Conservation (phyloP, 345 rosid genomes). For the Rhodamnia rubescens region DNA sequence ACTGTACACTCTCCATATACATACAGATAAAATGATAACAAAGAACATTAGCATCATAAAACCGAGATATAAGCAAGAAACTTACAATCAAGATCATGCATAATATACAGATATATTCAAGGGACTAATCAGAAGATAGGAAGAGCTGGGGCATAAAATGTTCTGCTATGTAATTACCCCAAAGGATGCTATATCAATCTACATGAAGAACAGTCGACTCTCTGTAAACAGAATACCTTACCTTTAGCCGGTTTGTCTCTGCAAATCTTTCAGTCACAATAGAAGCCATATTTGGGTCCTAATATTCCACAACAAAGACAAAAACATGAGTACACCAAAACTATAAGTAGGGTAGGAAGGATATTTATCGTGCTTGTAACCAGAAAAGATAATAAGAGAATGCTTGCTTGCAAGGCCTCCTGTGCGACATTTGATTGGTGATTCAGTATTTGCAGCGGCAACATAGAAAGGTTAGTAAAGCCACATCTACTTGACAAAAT, state of each 20-base stretch:
- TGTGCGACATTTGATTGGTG: not conserved
- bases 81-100: not conserved
- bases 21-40: not conserved
- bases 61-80: not conserved
- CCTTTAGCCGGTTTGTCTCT: conserved; percentile 42
- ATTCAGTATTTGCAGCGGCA: not conserved
- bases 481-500: not conserved
- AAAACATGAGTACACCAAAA: not conserved
- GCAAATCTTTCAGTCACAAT: conserved; percentile 62
- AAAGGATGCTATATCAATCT: not conserved
- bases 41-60: not conserved
- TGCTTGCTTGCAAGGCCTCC: not conserved
- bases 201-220: not conserved
- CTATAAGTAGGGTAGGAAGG: not conserved
- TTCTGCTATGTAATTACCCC: not conserved
- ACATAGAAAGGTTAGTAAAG: not conserved
- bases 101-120: not conserved
- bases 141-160: not conserved
- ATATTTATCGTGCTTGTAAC: not conserved
- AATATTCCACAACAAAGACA: not conserved
- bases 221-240: conserved; percentile 5
- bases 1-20: not conserved
- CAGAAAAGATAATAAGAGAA: too few species aligned
- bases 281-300: conserved; percentile 88
- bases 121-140: not conserved